Percentiles rank a stretch among this genome's conserved stretches.
Conservation (phyloP, 441 rosid genomes). For the Cnidoscolus chayamansa region DNA sequence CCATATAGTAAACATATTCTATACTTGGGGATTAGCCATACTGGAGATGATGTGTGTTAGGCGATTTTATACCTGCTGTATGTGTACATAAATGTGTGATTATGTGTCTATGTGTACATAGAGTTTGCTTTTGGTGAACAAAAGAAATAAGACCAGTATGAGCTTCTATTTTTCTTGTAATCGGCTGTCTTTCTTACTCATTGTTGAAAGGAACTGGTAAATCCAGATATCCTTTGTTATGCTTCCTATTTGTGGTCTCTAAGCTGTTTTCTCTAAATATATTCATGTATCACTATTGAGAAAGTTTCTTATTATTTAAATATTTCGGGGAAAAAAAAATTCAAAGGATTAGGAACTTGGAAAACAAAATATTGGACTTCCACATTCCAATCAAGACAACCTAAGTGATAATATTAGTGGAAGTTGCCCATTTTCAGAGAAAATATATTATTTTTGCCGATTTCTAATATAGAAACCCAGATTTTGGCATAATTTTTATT, state of each 20-base stretch:
- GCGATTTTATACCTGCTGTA: not conserved
- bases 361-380: not conserved
- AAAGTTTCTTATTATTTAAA: no score
- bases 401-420: not conserved
- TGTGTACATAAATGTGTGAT: not conserved
- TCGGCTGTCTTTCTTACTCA: no score
- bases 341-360: no score
- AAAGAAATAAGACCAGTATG: not conserved
- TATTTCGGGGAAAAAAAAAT: no score
- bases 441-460: not conserved
- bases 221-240: no score
- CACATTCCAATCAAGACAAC: not conserved
- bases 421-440: not conserved
- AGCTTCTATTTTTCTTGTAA: not conserved
- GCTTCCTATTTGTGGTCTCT: no score
- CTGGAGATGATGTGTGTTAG: not conserved
- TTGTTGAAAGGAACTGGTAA: no score
- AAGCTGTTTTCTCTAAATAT: no score
- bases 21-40: not conserved
- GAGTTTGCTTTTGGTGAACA: not conserved
- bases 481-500: not conserved
- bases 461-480: not conserved
- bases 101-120: not conserved
- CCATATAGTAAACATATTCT: constrained; percentile 9
- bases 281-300: no score